phyloP scores from a whole-genome alignment of 352 stramenopile genomes.

The Phytophthora meadii region DNA sequence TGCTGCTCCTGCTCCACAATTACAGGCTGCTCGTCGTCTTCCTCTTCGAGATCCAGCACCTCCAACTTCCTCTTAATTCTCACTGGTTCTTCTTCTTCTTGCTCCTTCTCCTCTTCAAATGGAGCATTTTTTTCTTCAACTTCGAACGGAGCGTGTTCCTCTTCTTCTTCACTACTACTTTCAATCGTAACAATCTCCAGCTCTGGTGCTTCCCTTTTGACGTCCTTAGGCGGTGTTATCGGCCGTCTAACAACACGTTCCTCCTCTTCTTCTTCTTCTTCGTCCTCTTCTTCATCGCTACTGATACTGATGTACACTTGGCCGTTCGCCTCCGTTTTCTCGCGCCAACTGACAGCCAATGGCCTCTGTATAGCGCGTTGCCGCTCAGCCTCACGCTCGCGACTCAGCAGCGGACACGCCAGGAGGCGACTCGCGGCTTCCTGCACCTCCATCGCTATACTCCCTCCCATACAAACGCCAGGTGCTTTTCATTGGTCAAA shows the following conservation, averaged over 20 bases:
- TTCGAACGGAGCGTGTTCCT: slow-evolving; percentile 7
- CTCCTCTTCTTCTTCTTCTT: background rate
- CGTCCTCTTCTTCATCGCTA: slow-evolving; percentile 35
- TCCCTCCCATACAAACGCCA: slow-evolving; percentile 25
- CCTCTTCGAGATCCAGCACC: slow-evolving; percentile 29
- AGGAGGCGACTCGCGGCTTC: slow-evolving; percentile 42
- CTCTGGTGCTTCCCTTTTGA: slow-evolving; percentile 14
- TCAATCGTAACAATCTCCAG: slow-evolving; percentile 46
- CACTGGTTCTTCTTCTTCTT: slow-evolving; percentile 37
- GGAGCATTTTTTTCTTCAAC: background rate
- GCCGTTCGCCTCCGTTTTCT: slow-evolving; percentile 55
- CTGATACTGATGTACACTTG: slow-evolving; percentile 68
- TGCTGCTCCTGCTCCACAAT: slow-evolving; percentile 6
- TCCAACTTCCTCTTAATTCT: slow-evolving; percentile 33
- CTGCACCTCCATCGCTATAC: slow-evolving; percentile 38
- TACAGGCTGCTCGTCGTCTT: slow-evolving; percentile 28
- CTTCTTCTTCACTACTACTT: slow-evolving; percentile 37
- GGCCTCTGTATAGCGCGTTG: slow-evolving; percentile 82
- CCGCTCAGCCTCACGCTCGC: slow-evolving; percentile 62
- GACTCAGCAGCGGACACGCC: slow-evolving; percentile 43
- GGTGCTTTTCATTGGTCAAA: slow-evolving; percentile 31
- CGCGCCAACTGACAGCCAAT: slow-evolving; percentile 79
- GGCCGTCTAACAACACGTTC: background rate
- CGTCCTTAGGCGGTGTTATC: background rate
- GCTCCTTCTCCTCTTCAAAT: slow-evolving; percentile 26